These are phyloP conservation scores for Suillus tomentosus DNA, from an alignment of 768 basidiomycete species.

Conservation along the genomic window DNA sequence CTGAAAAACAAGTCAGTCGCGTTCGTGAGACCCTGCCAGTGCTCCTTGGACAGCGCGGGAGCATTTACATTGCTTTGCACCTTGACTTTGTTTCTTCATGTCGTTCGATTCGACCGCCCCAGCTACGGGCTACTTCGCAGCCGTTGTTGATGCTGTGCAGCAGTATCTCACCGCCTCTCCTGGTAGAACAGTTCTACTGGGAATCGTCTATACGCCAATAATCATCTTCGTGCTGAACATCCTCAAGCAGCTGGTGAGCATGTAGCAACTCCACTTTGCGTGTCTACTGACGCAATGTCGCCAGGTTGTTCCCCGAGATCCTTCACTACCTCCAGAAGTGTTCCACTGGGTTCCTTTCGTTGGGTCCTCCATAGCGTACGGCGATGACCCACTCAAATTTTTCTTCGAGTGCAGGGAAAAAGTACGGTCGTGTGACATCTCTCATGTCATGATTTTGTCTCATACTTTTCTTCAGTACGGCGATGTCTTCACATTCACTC, in stretches of 20 bases:
- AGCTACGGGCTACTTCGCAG: conserved; percentile 27
- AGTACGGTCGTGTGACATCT: conserved; percentile 41
- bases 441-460: background rate
- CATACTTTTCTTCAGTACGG: conserved; percentile 65
- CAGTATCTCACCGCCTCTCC: conserved; percentile 27
- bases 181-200: conserved; percentile 36
- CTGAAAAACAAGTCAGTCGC: conserved; percentile 14
- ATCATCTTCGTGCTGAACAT: conserved; percentile 73
- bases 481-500: conserved; percentile 93
- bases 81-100: conserved; percentile 23
- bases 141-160: conserved; percentile 19
- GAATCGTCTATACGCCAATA: conserved; percentile 66
- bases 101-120: conserved; percentile 26
- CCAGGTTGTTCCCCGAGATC: conserved; percentile 68
- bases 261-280: background rate
- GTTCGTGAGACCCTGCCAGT: conserved; percentile 11
- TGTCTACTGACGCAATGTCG: conserved; percentile 8
- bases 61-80: conserved; percentile 6
- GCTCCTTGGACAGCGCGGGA: background rate
- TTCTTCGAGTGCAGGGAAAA: conserved; percentile 78
- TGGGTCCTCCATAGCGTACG: conserved; percentile 88
- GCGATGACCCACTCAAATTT: conserved; percentile 91
- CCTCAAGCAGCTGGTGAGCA: conserved; percentile 73
- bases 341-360: conserved; percentile 92
- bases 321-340: conserved; percentile 81